Percentiles rank a stretch among this genome's conserved stretches.
Evolutionary conservation across 1,284 basidiomycete species (phyloP).

Genomic region (Fomitopsis pinicola): DNA sequence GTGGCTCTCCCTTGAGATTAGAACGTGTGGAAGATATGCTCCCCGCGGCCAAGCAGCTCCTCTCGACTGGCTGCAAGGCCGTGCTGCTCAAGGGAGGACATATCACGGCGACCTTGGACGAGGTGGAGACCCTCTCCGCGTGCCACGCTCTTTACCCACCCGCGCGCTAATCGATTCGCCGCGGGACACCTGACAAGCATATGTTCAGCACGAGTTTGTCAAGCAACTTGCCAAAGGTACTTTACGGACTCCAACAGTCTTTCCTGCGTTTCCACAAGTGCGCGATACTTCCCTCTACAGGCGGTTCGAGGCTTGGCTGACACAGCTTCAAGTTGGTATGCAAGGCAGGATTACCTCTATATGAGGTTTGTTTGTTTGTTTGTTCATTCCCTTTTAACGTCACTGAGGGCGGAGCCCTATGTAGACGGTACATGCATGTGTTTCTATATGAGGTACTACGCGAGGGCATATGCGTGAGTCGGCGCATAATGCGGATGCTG

Average conservation of each 20-base stretch:
- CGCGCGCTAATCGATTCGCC: constrained; percentile 63
- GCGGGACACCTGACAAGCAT: constrained; percentile 62
- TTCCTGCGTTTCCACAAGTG: constrained; percentile 89
- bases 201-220: constrained; percentile 84
- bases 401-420: too few relatives aligned
- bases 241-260: constrained; percentile 51
- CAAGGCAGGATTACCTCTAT: constrained; percentile 75
- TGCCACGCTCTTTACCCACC: constrained; percentile 72
- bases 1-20: constrained; percentile 33
- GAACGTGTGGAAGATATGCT: constrained; percentile 61
- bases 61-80: constrained; percentile 46
- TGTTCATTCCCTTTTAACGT: too few relatives aligned
- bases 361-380: too few relatives aligned
- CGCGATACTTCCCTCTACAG: constrained; percentile 15
- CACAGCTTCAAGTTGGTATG: constrained; percentile 25
- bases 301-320: constrained; percentile 73
- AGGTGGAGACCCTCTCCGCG: constrained; percentile 36
- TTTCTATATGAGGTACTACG: constrained; percentile 78
- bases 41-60: constrained; percentile 50
- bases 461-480: constrained; percentile 63
- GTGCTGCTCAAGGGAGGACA: constrained; percentile 92
- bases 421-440: too few relatives aligned
- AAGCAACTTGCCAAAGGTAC: constrained; percentile 69
- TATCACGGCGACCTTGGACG: constrained; percentile 40
- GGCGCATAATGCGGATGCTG: background rate